Evolutionary conservation across 371 early-diverging fungal species (phyloP), one percentile per base, ranked within the genome.

Genomic region (Funneliformis caledonium): DNA sequence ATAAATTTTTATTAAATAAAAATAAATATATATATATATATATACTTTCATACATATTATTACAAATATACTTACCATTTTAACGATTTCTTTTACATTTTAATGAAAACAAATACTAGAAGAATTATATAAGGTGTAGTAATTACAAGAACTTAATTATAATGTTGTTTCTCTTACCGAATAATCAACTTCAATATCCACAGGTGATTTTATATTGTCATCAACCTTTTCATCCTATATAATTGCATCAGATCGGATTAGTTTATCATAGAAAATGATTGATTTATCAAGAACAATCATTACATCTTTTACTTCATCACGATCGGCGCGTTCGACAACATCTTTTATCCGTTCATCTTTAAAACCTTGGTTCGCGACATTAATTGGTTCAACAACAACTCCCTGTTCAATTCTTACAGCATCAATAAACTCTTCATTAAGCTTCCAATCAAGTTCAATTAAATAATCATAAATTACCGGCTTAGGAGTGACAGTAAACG

Each of bases 321-420:
- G 19, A 56, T 56, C 56, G 19, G 16, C 19, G 7, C 7, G 16
- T 56, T 56, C 6, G 16, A 56, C 6, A 7, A 19, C 56, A 56
- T 6, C 16, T 19, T 56, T 19, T 16, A 19, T 16, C 12, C 16
- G 52, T 52, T 52, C 6, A 19, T 19, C 16, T 52, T 52, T 16
- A 52, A 16, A 16, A 37, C 3, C 3, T 56, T 56, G 19, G 16
- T 56, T 56, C 16, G 19, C 56, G 19, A 7, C 56, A 56, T 47
- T 1, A 47, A 4, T 47, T 10, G 47, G 11, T 47, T n/a, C 56
- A 19, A 16, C 19, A 56, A 0, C 11, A 9, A 1, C 56, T 4
- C 56, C 56, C 56, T 56, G 56, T 56, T 56, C 56, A 56, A 56
- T 56, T 56, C 19, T 56, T 56, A 56, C 56, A 56, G 56, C 56